Conservation (phyloP, 495 filamentous ascomycete species). For the Neurospora tetraspora region DNA sequence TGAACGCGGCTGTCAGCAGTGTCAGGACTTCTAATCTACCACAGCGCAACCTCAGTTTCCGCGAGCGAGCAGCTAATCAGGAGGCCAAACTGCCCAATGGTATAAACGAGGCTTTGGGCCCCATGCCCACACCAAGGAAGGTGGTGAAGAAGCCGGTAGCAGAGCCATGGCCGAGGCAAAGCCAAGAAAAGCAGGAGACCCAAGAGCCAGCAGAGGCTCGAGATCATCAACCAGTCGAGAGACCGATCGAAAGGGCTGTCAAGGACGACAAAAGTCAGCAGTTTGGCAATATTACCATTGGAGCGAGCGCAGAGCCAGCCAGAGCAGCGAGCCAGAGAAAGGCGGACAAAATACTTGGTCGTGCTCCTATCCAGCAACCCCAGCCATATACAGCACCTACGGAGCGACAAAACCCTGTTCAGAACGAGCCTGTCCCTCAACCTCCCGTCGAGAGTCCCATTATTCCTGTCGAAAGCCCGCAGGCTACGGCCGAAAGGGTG, state of each 20-base stretch:
- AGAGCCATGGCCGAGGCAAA: neutral
- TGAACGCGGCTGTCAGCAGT: conserved; percentile 9
- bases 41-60: conserved; percentile 40
- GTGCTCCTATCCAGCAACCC: conserved; percentile 6
- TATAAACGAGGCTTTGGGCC: conserved; percentile 9
- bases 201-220: neutral
- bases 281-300: neutral
- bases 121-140: neutral
- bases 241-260: neutral
- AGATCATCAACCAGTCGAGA: neutral
- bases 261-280: neutral
- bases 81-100: conserved; percentile 23
- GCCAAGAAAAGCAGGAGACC: neutral
- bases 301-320: neutral
- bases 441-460: neutral
- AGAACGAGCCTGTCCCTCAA: neutral
- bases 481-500: neutral
- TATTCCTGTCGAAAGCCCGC: neutral
- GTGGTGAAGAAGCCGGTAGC: neutral
- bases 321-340: conserved; percentile 17
- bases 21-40: conserved; percentile 23
- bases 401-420: neutral
- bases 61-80: conserved; percentile 34
- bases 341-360: conserved; percentile 19
- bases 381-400: conserved; percentile 1